Base-by-base conservation (phyloP, 2,329 filamentous ascomycete species). In the Pseudogymnoascus sp. region DNA sequence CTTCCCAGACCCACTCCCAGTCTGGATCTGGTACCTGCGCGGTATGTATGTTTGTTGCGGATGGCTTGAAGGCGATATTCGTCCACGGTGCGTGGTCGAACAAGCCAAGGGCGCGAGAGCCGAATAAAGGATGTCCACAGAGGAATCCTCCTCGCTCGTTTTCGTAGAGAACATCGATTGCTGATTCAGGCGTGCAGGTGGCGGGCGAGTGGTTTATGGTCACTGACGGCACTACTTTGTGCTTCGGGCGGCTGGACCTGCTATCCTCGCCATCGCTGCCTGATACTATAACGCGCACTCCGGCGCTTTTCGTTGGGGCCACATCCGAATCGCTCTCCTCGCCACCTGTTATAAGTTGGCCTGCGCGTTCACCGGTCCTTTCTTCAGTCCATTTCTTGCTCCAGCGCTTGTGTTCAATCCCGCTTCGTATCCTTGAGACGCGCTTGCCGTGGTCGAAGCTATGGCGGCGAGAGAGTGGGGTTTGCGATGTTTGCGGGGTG, bases 21-120 rank as follows among this genome's bases (percentile, higher is more conserved):
- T 87, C 90, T 5, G 94, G 94, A 72, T 99, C 94, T 0, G 94
- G 94, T 1, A 96, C 85, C 73, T 97, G 92, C 0, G 93, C 92
- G 64, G 91, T 97, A 64, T 87, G 84, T 65, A 93, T 95, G 71
- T 81, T 76, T 8, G 84, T 87, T 9, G 83, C 82, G 60, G 83
- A 86, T 9, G 82, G 74, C 64, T 83, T 83, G 67, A 85, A 79
- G 25, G 78, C 82, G 18, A 76, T 76, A 67, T 92, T 96, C 59
- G 92, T 90, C 94, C 94, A 99, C 0, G 92, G 80, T 6, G 88
- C 76, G 0, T 92, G 91, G 71, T 99, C 94, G 58, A 96, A 83
- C 64, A 90, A 88, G 36, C 96, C 86, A 1, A 99, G 81, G 1
- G 92, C 93, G 65, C 87, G 88, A 6, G 86, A 83, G 1, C 92